Conservation (phyloP, 2,329 filamentous ascomycete genomes). For the Xylariaceae sp. region DNA sequence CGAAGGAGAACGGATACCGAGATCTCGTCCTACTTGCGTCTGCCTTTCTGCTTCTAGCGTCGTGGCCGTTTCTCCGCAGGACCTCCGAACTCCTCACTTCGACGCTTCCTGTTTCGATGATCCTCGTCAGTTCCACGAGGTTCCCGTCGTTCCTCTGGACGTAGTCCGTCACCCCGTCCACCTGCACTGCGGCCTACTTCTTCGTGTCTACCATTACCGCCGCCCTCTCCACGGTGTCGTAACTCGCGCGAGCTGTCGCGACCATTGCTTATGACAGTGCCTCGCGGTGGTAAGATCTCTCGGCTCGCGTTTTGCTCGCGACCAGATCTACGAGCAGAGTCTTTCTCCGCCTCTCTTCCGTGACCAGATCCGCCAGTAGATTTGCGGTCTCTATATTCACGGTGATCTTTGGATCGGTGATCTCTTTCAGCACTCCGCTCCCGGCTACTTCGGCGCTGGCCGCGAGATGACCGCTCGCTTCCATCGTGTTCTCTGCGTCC, state of each 20-base stretch:
- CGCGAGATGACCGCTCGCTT: constrained; percentile 37
- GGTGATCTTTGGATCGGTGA: constrained; percentile 35
- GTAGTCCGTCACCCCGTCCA: constrained; percentile 32
- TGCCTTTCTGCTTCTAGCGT: constrained; percentile 32
- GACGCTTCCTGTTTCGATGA: constrained; percentile 37
- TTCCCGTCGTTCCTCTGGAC: constrained; percentile 35
- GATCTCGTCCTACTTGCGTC: not conserved
- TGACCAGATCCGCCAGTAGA: constrained; percentile 24
- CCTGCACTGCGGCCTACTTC: constrained; percentile 32
- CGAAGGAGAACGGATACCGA: not conserved
- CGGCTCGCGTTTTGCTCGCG: constrained; percentile 25
- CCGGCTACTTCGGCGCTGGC: constrained; percentile 44
- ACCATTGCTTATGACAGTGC: constrained; percentile 25
- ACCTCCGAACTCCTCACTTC: constrained; percentile 44
- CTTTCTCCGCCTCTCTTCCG: constrained; percentile 30
- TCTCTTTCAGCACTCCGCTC: constrained; percentile 46
- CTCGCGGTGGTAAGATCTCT: constrained; percentile 22
- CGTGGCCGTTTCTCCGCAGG: constrained; percentile 48
- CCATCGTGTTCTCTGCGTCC: constrained; percentile 41
- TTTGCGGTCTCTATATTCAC: constrained; percentile 30
- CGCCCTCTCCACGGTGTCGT: constrained; percentile 30
- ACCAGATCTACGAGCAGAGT: constrained; percentile 28
- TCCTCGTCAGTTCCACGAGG: constrained; percentile 35
- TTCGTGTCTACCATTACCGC: constrained; percentile 29
- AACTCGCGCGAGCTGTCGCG: constrained; percentile 29